Conservation (phyloP, 345 rosid species). For the Cardamine resedifolia region DNA sequence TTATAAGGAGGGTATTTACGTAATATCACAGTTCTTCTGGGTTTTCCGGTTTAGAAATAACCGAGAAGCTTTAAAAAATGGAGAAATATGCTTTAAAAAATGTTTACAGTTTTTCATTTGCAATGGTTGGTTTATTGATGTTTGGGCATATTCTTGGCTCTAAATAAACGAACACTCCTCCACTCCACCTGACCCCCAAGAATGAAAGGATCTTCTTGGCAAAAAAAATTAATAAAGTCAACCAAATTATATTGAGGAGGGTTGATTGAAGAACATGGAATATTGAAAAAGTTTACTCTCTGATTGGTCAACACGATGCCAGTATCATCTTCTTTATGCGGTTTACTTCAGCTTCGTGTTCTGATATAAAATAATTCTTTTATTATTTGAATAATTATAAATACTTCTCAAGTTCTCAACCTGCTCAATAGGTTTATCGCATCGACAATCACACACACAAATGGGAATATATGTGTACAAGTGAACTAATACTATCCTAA, state of each 20-base stretch:
- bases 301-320: background rate
- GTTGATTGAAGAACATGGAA: background rate
- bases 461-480: background rate
- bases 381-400: background rate
- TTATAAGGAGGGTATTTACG: conserved; percentile 21
- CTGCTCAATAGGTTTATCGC: background rate
- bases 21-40: background rate
- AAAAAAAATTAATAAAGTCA: background rate
- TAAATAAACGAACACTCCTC: background rate
- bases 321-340: background rate
- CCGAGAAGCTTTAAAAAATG: too few species aligned
- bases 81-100: too few species aligned
- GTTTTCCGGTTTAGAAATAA: conserved; percentile 16
- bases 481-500: background rate
- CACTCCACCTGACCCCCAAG: too few species aligned
- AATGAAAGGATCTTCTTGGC: background rate
- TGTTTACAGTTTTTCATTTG: too few species aligned
- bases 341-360: background rate
- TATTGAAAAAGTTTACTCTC: background rate
- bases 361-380: background rate
- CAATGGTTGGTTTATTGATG: too few species aligned
- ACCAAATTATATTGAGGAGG: background rate
- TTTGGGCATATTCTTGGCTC: background rate
- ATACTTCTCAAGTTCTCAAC: background rate
- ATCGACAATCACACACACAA: background rate